Percentiles rank a stretch among this genome's conserved stretches.
Conservation (phyloP, 2,329 filamentous ascomycete species). For the Curvularia spicifera region DNA sequence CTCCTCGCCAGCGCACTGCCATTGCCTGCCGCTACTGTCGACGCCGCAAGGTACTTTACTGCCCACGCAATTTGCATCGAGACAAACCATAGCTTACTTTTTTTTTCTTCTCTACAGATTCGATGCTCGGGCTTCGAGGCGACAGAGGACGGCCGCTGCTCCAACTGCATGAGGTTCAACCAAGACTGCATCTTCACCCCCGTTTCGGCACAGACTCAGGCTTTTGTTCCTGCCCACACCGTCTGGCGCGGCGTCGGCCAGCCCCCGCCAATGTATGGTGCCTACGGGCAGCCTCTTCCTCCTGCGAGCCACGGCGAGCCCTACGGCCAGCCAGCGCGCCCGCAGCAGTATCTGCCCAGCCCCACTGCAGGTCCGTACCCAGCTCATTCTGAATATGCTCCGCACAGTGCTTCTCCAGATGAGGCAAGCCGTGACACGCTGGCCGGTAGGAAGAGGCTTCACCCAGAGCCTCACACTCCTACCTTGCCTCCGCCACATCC, state of each 20-base stretch:
- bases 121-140: constrained; percentile 77
- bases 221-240: constrained; percentile 75
- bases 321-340: constrained; percentile 48
- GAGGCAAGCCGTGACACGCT: constrained; percentile 48
- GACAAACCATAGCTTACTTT: constrained; percentile 21
- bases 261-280: constrained; percentile 59
- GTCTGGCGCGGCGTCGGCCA: constrained; percentile 59
- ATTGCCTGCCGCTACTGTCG: constrained; percentile 67
- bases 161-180: constrained; percentile 75
- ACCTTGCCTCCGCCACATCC: constrained; percentile 58
- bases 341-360: constrained; percentile 54
- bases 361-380: constrained; percentile 54
- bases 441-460: constrained; percentile 55
- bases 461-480: constrained; percentile 58
- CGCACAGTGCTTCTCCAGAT: constrained; percentile 46
- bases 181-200: constrained; percentile 80
- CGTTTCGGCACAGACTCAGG: constrained; percentile 75
- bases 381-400: constrained; percentile 44
- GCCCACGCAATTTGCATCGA: background rate
- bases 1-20: constrained; percentile 65
- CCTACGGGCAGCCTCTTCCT: constrained; percentile 59
- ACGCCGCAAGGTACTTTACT: constrained; percentile 60
- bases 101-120: constrained; percentile 58
- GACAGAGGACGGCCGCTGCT: constrained; percentile 73
- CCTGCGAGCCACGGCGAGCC: constrained; percentile 44